phyloP scores from a whole-genome alignment of 768 basidiomycete genomes.

The Rhizopogon rudus region DNA sequence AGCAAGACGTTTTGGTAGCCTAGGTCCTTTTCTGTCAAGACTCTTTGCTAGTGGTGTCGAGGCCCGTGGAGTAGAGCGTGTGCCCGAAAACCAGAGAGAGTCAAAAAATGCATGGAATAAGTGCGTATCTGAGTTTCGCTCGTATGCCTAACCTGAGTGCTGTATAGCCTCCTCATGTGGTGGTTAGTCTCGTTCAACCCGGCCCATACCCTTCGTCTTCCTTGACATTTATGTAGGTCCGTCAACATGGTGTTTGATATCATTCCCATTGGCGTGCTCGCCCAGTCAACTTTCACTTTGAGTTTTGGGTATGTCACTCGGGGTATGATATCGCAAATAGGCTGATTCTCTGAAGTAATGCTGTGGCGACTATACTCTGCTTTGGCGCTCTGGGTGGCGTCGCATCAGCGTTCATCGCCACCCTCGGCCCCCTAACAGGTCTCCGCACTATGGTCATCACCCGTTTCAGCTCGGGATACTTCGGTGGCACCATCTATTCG shows the following conservation, averaged over 20 bases:
- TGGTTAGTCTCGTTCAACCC: constrained; percentile 21
- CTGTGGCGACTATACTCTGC: constrained; percentile 39
- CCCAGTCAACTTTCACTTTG: constrained; percentile 42
- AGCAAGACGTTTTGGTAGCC: constrained; percentile 22
- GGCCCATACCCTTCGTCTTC: too few relatives aligned
- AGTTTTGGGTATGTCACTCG: constrained; percentile 35
- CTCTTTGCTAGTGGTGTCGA: constrained; percentile 47
- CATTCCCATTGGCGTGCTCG: constrained; percentile 47
- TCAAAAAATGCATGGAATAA: constrained; percentile 41
- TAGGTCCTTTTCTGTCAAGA: constrained; percentile 28
- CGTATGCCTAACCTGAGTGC: background rate
- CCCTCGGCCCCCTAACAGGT: constrained; percentile 48
- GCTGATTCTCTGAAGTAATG: constrained; percentile 26
- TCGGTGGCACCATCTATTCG: constrained; percentile 45
- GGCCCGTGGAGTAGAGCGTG: constrained; percentile 50
- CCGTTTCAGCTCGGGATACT: constrained; percentile 43
- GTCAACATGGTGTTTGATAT: constrained; percentile 44
- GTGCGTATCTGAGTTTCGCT: constrained; percentile 17
- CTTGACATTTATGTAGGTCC: constrained; percentile 25
- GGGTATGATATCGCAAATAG: background rate
- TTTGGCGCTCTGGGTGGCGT: constrained; percentile 40
- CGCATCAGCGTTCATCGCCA: constrained; percentile 46
- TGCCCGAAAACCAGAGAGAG: constrained; percentile 44
- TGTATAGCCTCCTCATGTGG: constrained; percentile 39
- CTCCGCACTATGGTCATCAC: constrained; percentile 51